These are phyloP conservation scores for Phytophthora pisi DNA, from an alignment of 352 stramenopile genomes.

Conservation along the genomic window DNA sequence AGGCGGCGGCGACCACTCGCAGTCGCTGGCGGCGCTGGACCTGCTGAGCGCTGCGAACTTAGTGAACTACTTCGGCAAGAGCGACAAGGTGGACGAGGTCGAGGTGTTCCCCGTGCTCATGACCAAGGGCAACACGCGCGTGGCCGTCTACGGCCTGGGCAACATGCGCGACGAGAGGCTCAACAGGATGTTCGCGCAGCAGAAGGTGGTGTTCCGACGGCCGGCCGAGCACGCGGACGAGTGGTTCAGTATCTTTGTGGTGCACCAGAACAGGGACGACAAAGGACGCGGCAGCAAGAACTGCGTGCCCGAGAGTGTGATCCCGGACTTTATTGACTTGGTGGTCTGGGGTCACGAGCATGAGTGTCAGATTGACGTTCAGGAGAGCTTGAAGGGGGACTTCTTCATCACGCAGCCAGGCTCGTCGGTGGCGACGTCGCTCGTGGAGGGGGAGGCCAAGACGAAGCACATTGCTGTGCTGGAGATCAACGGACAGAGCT, in stretches of 20 bases:
- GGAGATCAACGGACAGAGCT: slow-evolving; percentile 90
- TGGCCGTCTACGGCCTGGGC: slow-evolving; percentile 98
- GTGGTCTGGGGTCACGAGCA: slow-evolving; percentile 99
- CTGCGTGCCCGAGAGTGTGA: slow-evolving; percentile 97
- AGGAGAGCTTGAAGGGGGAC: slow-evolving; percentile 94
- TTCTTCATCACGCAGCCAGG: slow-evolving; percentile 98
- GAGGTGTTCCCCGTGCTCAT: slow-evolving; percentile 96
- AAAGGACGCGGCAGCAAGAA: slow-evolving; percentile 94
- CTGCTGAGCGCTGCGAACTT: slow-evolving; percentile 95
- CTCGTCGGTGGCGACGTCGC: slow-evolving; percentile 95
- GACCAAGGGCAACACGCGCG: slow-evolving; percentile 94
- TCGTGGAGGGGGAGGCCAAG: slow-evolving; percentile 89
- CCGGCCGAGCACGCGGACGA: slow-evolving; percentile 72
- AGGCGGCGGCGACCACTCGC: slow-evolving; percentile 52
- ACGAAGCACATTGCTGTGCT: slow-evolving; percentile 90
- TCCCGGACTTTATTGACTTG: slow-evolving; percentile 99
- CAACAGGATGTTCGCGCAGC: slow-evolving; percentile 96
- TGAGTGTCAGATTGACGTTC: slow-evolving; percentile 95
- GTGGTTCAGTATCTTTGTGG: slow-evolving; percentile 99
- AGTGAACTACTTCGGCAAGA: slow-evolving; percentile 99
- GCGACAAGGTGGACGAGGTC: slow-evolving; percentile 93
- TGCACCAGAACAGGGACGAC: slow-evolving; percentile 99
- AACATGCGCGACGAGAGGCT: slow-evolving; percentile 99
- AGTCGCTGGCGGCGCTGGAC: slow-evolving; percentile 95
- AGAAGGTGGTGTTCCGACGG: slow-evolving; percentile 95